Evolutionary conservation across 108 stramenopile species (phyloP), one percentile per base, ranked within the genome.

Genomic region (Skeletonema grethae): DNA sequence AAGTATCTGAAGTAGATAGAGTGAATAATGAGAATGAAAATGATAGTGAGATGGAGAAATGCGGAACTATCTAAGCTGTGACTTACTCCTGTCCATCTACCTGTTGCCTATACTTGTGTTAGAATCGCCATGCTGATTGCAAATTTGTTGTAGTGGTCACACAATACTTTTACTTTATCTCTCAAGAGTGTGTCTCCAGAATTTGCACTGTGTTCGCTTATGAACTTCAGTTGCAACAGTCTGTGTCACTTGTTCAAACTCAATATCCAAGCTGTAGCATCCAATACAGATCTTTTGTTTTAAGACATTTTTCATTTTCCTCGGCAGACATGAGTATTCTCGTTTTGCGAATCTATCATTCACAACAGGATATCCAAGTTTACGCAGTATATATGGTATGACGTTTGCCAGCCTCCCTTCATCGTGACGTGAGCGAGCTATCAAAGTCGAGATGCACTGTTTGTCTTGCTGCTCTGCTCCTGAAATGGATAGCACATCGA

Each of bases 251-350:
- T 45, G 16, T 39, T 38, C 60, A 18, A 72, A 20, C n/a, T 78
- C 67, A 22, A 85, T 57, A 41, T 63, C 29, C 18, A 78, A 34
- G 41, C 63, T 22, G 65, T 83, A 82, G 57, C 87, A 88, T 7
- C 71, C 83, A 1, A 91, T 82, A 59, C 85, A 88, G 9, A 87
- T 43, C 38, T 87, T 84, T 24, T 88, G 69, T 61, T 91, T 88
- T 43, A 91, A 59, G 1, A 86, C 57, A 63, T 90, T 88, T 38
- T 82, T 77, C 59, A 88, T 84, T 8, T 79, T 69, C 13, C 90
- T 76, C 39, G 84, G 84, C 70, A 88, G 61, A 18, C 61, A 38
- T 62, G 76, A 58, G 69, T 83, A 76, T 76, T 87, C 62, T 58
- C 48, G 24, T 70, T 68, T 77, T 45, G 82, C 84, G 78, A 87